Evolutionary conservation across 768 basidiomycete species (phyloP).

Genomic region (Mycena galopus): DNA sequence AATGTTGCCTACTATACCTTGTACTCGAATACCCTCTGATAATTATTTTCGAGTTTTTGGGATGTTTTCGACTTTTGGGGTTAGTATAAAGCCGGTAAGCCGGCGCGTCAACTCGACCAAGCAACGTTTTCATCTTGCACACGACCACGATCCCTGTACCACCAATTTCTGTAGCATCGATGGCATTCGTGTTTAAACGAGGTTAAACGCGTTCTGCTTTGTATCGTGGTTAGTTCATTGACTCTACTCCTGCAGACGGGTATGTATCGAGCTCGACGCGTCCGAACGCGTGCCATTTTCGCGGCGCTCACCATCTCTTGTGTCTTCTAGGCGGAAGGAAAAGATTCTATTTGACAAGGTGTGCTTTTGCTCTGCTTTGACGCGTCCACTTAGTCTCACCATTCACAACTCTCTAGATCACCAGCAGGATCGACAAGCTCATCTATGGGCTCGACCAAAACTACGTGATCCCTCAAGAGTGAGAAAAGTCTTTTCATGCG

Average conservation of each 20-base stretch:
- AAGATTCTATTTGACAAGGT: slow-evolving; percentile 88
- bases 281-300: slow-evolving; percentile 33
- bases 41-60: too few relatives aligned
- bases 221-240: slow-evolving; percentile 13
- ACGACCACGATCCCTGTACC: neutral
- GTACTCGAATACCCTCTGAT: too few relatives aligned
- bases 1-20: neutral
- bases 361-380: slow-evolving; percentile 62
- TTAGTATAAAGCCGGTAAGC: too few relatives aligned
- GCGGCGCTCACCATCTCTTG: slow-evolving; percentile 36
- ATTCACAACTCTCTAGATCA: slow-evolving; percentile 71
- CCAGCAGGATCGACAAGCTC: slow-evolving; percentile 87
- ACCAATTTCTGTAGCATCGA: slow-evolving; percentile 5
- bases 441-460: slow-evolving; percentile 96
- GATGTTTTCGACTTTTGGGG: too few relatives aligned
- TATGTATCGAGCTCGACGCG: slow-evolving; percentile 58
- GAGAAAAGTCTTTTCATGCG: slow-evolving; percentile 36
- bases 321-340: slow-evolving; percentile 79
- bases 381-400: slow-evolving; percentile 36
- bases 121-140: neutral
- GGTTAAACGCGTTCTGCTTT: slow-evolving; percentile 35
- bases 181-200: slow-evolving; percentile 52
- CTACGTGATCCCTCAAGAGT: slow-evolving; percentile 95
- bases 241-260: slow-evolving; percentile 55
- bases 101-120: slow-evolving; percentile 14